Base-by-base conservation (phyloP, 176 grass and related monocot genomes). In the Oryza punctata region DNA sequence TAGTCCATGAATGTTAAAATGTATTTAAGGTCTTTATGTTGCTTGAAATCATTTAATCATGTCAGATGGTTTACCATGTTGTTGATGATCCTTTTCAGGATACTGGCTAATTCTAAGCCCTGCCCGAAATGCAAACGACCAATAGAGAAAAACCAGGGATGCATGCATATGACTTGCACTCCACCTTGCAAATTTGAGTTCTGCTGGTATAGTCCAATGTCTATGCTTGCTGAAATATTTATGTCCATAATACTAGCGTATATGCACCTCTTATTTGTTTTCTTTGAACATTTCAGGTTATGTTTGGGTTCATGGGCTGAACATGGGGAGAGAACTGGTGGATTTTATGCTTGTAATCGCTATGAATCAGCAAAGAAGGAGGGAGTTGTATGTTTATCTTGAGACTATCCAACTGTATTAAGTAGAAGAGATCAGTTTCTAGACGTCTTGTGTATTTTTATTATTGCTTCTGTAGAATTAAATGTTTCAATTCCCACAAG, bases 91-190 rank as follows among this genome's bases (percentile, higher is more conserved):
- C 28, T 81, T 82, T 85, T 61, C 71, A 99, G 96, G 96, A 96
- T 99, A 81, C 80, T 99, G 84, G 96, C 96, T 79, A 99, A 99
- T 81, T 96, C 96, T 25, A 99, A 99, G 81, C 96, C 96, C 33
- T 99, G 96, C 64, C 96, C 96, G 0, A 99, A 96, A 66, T 99
- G 96, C 93, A 91, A 99, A 72, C 73, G 96, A 24, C 93, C 96
- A 28, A 99, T 99, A 87, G 93, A 99, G 78, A 99, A 99, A 88
- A 94, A 99, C 40, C 93, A 96, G 78, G 96, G 96, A 46, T 99
- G 96, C 70, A 96, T 96, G 93, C 96, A 98, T 72, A 98, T 98
- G 91, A 98, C 93, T 45, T 98, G 96, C 80, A 93, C 92, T 25
- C 91, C 96, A 87, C 93, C 96, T 46, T 98, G 96, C 82, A 95